Conservation (phyloP, 2,329 filamentous ascomycete species). For the Emydomyces testavorans region DNA sequence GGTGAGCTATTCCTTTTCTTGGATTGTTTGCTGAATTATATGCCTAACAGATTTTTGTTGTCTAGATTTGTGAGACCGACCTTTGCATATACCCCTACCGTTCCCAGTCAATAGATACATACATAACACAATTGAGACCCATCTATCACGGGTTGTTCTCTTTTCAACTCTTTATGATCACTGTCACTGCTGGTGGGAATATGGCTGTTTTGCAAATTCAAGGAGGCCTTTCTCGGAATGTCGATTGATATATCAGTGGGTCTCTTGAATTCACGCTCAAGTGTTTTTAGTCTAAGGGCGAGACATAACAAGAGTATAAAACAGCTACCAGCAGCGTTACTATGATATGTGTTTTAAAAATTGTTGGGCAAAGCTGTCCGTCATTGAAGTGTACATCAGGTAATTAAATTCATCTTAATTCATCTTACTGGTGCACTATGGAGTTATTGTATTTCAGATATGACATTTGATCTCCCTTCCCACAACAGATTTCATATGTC, state of each 20-base stretch:
- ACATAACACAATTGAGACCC: neutral
- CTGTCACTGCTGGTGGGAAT: too few species aligned
- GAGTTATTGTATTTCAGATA: too few species aligned
- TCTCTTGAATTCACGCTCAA: neutral
- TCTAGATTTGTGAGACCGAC: slow-evolving; percentile 69
- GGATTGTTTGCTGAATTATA: neutral
- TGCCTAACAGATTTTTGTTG: slow-evolving; percentile 11
- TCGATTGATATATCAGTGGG: neutral
- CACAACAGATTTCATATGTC: too few species aligned
- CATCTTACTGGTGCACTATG: too few species aligned
- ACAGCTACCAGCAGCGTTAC: neutral
- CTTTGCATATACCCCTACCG: slow-evolving; percentile 58
- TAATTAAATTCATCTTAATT: neutral
- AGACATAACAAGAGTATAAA: neutral
- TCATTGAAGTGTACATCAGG: slow-evolving; percentile 5
- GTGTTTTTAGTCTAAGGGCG: neutral
- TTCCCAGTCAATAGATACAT: slow-evolving; percentile 45
- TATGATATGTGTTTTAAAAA: neutral
- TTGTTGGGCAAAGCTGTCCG: neutral
- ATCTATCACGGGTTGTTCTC: neutral
- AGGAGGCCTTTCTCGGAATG: neutral
- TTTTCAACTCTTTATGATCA: too few species aligned
- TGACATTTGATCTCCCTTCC: neutral
- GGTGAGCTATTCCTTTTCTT: slow-evolving; percentile 45
- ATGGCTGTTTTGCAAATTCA: neutral